Conservation (phyloP, 495 filamentous ascomycete genomes). For the Penicillium turbatum region DNA sequence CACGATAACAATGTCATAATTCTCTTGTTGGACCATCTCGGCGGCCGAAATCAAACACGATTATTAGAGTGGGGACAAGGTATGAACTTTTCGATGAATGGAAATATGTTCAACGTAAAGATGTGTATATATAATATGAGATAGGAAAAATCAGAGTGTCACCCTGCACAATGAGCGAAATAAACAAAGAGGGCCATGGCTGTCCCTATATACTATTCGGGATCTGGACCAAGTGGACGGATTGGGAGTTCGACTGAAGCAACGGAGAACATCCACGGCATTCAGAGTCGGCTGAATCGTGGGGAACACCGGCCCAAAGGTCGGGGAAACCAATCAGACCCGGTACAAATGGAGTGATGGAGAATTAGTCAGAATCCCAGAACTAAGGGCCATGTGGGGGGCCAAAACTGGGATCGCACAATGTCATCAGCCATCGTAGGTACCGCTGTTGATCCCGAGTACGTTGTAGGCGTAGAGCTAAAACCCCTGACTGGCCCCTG, state of each 20-base stretch:
- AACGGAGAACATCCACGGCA: conserved; percentile 40
- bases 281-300: conserved; percentile 39
- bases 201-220: conserved; percentile 29
- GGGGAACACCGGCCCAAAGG: conserved; percentile 14
- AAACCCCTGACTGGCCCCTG: background rate
- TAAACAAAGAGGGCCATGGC: conserved; percentile 22
- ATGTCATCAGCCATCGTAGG: conserved; percentile 3
- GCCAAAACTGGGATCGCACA: background rate
- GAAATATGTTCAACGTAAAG: background rate
- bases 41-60: background rate
- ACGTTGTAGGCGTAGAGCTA: background rate
- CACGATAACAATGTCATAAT: conserved; percentile 75
- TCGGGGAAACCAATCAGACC: conserved; percentile 15
- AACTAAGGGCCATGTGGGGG: conserved; percentile 9
- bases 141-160: background rate
- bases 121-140: background rate
- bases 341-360: conserved; percentile 1
- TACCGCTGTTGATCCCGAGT: conserved; percentile 29
- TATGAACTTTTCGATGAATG: conserved; percentile 1
- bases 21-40: conserved; percentile 45
- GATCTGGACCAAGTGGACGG: conserved; percentile 26
- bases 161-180: conserved; percentile 7
- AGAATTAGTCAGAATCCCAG: conserved; percentile 3
- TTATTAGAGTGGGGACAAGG: background rate
- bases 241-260: conserved; percentile 10